Conservation (phyloP, 176 grass and related monocot species). For the Miscanthus lutarioriparius region DNA sequence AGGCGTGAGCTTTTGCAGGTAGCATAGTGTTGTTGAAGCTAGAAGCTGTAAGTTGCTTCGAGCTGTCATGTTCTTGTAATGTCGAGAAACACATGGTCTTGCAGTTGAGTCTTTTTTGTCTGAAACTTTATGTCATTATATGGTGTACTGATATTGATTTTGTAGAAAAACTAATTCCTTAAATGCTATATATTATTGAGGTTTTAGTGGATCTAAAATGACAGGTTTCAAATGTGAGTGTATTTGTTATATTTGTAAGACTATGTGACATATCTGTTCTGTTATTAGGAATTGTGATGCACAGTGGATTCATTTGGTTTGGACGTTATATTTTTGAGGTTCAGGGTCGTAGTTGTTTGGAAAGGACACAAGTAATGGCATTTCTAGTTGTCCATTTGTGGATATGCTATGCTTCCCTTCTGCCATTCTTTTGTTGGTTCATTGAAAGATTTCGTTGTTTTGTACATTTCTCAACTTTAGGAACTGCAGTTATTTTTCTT, state of each 20-base stretch:
- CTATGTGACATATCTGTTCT: background rate
- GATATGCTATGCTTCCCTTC: constrained; percentile 8
- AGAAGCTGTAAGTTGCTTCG: background rate
- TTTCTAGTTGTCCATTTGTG: constrained; percentile 1
- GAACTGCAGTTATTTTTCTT: constrained; percentile 18
- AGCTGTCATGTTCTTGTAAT: background rate
- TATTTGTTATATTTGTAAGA: background rate
- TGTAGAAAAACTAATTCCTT: background rate
- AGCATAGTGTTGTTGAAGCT: background rate
- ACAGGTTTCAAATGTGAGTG: background rate
- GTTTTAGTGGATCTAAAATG: constrained; percentile 15
- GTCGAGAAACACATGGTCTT: background rate
- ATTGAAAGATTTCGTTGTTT: background rate
- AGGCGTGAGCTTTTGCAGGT: background rate
- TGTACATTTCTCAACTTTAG: background rate
- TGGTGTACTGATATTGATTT: background rate
- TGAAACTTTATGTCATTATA: background rate
- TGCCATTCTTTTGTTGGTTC: constrained; percentile 1
- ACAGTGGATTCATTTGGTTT: background rate
- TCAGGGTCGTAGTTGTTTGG: background rate
- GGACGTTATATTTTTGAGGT: background rate
- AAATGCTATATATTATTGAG: background rate
- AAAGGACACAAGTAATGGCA: background rate
- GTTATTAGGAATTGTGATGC: background rate
- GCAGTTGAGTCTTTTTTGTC: background rate